Evolutionary conservation across 805 yeast species (phyloP).

Genomic region (Candida ficus): DNA sequence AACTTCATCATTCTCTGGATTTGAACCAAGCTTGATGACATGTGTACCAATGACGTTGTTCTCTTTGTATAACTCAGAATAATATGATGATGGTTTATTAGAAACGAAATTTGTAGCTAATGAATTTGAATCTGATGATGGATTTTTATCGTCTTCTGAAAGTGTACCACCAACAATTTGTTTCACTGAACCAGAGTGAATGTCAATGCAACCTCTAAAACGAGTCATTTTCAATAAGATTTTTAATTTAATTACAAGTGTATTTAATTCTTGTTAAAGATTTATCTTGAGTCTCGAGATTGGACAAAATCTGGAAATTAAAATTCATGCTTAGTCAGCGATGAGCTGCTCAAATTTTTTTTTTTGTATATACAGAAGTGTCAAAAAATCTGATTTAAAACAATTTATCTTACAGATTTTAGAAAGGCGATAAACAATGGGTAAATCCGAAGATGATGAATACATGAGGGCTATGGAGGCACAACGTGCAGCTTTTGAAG

Average conservation of each 20-base stretch:
- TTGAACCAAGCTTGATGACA: constrained; percentile 84
- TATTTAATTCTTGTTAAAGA: no score
- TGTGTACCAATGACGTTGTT: constrained; percentile 72
- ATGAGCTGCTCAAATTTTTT: background rate
- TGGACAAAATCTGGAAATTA: no score
- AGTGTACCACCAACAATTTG: constrained; percentile 96
- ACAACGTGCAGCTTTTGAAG: constrained; percentile 56
- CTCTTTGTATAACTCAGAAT: constrained; percentile 61
- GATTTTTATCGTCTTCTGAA: constrained; percentile 43
- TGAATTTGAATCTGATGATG: constrained; percentile 26
- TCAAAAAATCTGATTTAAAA: no score
- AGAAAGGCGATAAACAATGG: background rate
- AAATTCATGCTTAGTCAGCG: background rate
- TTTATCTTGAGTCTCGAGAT: no score
- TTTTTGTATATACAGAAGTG: background rate
- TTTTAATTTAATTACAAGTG: no score
- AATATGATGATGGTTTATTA: constrained; percentile 64
- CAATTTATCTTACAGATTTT: no score
- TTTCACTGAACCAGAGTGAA: constrained; percentile 92
- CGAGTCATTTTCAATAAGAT: constrained; percentile 71
- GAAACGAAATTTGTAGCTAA: constrained; percentile 77
- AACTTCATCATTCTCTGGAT: constrained; percentile 71
- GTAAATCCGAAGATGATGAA: constrained; percentile 11
- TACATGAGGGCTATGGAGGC: constrained; percentile 33
- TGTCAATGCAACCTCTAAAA: constrained; percentile 92